Conservation (phyloP, 495 filamentous ascomycete genomes). For the Geoglossum glabrum region DNA sequence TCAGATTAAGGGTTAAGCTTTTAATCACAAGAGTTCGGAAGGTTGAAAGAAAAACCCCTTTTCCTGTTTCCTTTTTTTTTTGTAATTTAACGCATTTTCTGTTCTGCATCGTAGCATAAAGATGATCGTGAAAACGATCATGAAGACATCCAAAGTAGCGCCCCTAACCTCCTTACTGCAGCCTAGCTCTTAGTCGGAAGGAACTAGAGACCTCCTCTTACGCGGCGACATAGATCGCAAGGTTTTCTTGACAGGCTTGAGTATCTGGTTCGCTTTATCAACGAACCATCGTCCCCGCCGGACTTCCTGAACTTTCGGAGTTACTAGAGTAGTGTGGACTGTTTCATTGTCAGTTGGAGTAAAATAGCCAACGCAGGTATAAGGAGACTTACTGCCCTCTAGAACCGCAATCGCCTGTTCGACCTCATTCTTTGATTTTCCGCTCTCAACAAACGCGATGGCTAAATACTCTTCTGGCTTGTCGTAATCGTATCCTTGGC, state of each 20-base stretch:
- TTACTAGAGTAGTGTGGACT: slow-evolving; percentile 1
- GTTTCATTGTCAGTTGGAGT: slow-evolving; percentile 1
- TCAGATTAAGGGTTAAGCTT: neutral
- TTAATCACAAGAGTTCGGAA: too few species aligned
- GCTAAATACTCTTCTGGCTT: slow-evolving; percentile 1
- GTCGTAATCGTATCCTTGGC: slow-evolving; percentile 1
- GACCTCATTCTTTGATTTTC: slow-evolving; percentile 1
- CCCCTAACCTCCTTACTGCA: neutral
- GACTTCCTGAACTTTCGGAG: slow-evolving; percentile 1
- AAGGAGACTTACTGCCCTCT: neutral
- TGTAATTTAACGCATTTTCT: neutral
- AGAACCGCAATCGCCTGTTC: neutral
- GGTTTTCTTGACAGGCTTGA: slow-evolving; percentile 2
- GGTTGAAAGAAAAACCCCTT: neutral
- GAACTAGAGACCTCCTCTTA: slow-evolving; percentile 1
- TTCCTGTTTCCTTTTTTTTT: neutral
- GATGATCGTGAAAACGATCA: neutral
- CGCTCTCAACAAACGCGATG: slow-evolving; percentile 1
- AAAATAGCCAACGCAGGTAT: slow-evolving; percentile 1
- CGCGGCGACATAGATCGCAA: slow-evolving; percentile 1
- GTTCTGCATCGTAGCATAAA: neutral
- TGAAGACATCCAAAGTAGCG: neutral
- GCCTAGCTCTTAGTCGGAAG: neutral
- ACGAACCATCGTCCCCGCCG: neutral
- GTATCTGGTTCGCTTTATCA: slow-evolving; percentile 1